Evolutionary conservation across 106 monocot genomes (phyloP).

Genomic region (Allium fistulosum): DNA sequence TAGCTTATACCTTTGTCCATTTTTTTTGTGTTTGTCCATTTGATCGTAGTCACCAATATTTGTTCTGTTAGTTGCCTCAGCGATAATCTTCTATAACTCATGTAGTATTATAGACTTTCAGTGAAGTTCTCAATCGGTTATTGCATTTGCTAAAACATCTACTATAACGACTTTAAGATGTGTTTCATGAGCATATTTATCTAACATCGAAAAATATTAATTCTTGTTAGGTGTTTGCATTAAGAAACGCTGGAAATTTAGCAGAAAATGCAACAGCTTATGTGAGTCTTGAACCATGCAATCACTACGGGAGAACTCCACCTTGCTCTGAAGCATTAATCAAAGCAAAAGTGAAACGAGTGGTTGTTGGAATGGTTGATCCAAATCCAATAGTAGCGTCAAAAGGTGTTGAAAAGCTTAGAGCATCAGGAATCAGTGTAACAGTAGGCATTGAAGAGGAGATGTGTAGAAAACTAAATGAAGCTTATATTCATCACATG

Average conservation of each 20-base stretch:
- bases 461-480: conserved; percentile 70
- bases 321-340: conserved; percentile 94
- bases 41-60: no score
- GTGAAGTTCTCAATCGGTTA: no score
- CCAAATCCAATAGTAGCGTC: conserved; percentile 94
- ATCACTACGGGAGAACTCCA: conserved; percentile 93
- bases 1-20: no score
- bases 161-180: no score
- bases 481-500: conserved; percentile 82
- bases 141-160: no score
- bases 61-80: no score
- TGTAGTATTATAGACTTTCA: no score
- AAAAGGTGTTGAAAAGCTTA: conserved; percentile 79
- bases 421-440: conserved; percentile 71
- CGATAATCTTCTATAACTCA: no score
- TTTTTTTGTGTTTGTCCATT: no score
- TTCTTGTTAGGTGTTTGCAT: conserved; percentile 63
- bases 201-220: no score
- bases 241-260: conserved; percentile 64
- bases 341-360: conserved; percentile 59
- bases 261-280: conserved; percentile 87
- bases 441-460: conserved; percentile 66
- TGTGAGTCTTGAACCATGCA: conserved; percentile 93
- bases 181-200: no score
- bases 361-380: conserved; percentile 90